Percentiles rank a stretch among this genome's conserved stretches.
phyloP scores from a whole-genome alignment of 1,284 basidiomycete genomes.

The Cryptococcus sp. region DNA sequence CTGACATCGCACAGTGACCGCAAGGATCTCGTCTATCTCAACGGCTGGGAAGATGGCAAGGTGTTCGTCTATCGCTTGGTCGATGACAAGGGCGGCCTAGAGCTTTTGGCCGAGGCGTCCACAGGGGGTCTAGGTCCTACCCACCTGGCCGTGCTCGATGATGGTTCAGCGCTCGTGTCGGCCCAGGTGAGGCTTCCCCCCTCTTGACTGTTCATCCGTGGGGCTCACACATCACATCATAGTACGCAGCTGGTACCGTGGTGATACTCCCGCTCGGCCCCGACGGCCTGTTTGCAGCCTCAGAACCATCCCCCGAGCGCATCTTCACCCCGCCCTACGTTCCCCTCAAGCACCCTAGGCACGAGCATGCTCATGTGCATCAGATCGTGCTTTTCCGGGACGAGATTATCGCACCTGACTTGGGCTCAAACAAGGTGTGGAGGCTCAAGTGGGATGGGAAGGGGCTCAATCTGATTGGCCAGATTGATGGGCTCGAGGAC shows the following conservation, averaged over 20 bases:
- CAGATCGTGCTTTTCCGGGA: conserved; percentile 20
- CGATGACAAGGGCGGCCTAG: conserved; percentile 13
- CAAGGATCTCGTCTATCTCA: conserved; percentile 25
- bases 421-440: conserved; percentile 28
- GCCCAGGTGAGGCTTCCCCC: conserved; percentile 23
- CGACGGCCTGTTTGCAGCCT: conserved; percentile 14
- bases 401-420: conserved; percentile 26
- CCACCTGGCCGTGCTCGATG: conserved; percentile 20
- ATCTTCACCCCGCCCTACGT: conserved; percentile 13
- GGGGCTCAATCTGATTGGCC: conserved; percentile 1
- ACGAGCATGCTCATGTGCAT: conserved; percentile 27
- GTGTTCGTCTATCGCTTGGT: conserved; percentile 17
- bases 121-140: conserved; percentile 25
- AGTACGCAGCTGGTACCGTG: conserved; percentile 17
- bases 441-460: conserved; percentile 12
- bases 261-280: conserved; percentile 17
- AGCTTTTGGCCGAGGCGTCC: conserved; percentile 19
- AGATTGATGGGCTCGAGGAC: conserved; percentile 16
- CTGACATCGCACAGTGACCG: conserved; percentile 3
- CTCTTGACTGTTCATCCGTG: neutral
- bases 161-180: conserved; percentile 15
- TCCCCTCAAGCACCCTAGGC: conserved; percentile 20
- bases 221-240: neutral
- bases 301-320: conserved; percentile 1
- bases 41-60: conserved; percentile 26